Evolutionary conservation across 148 eudicot genomes (phyloP), one percentile per base, ranked within the genome.

Genomic region (Nyssa sinensis): DNA sequence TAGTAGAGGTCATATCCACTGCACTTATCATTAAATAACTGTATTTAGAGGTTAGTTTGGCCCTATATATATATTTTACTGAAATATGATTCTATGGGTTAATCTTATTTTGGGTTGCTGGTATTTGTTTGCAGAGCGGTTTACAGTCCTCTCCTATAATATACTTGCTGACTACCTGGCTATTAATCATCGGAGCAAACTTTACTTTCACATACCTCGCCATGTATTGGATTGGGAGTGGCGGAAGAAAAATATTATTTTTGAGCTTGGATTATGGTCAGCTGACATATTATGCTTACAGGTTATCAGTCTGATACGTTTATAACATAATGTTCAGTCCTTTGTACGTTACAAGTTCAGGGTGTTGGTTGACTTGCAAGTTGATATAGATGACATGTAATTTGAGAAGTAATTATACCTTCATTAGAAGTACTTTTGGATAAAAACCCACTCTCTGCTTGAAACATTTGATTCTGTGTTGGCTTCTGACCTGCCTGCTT

Each of bases 91-190:
- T 24, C 66, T 32, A 25, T 53, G n/a, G 58, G 32, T 41, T 33
- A 70, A 65, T 28, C 63, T 57, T 44, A 31, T 67, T 65, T 55
- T 39, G 67, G 41, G 19, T 62, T 74, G 19, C 27, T 78, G 67
- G 27, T 60, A 53, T 34, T 37, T 10, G 35, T 66, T 76, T 81
- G 80, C 91, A 95, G 99, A 88, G 77, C 87, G 90, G 71, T 92
- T 95, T 83, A 86, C 77, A 68, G 78, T 95, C 73, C 86, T 93
- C 63, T 92, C 97, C 16, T 95, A 95, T 80, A 95, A 95, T 79
- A 85, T 95, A 83, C 94, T 95, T 28, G 99, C 99, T 37, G 97
- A 95, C 71, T 92, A 92, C 81, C 87, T 95, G 75, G 99, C 97
- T 57, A 84, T 62, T 55, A 79, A 80, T 64, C 97, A 95, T 74